Evolutionary conservation across 352 stramenopile species (phyloP), one percentile per base, ranked within the genome.

Genomic region (Globisporangium alternatum): DNA sequence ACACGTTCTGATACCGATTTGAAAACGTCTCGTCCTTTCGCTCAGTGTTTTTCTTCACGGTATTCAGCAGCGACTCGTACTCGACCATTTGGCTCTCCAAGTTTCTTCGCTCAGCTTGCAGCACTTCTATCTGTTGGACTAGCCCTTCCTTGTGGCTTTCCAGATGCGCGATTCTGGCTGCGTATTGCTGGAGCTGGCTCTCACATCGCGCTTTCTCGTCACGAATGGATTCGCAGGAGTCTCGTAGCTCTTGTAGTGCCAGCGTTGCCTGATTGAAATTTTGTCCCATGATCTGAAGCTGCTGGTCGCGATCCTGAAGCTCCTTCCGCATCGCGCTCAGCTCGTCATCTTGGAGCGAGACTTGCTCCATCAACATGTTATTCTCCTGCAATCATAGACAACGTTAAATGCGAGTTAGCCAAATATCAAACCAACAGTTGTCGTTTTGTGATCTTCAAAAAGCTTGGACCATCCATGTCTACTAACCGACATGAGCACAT

Each of bases 291-390:
- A 78, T 55, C 17, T 80, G 63, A n/a, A 94, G 60, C 48, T 92
- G 85, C n/a, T 84, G 62, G 30, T 94, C 85, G 3, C 82, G 75
- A 28, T 91, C 81, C 15, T 53, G 58, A 3, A 92, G 65, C 33
- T 92, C 81, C 35, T 88, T 88, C 56, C 81, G 88, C 58, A 90
- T 78, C 0, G 68, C 67, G 0, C 64, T 74, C 35, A 94, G 72
- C 48, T 94, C 85, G 28, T 86, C 77, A 19, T 92, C 85, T 62
- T 92, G 83, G 2, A 94, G 69, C 2, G 85, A 90, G 1, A 91
- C 72, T 73, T 94, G 85, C 47, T 94, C 85, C 78, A 91, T 90
- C 28, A 94, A 61, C 75, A 90, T 81, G 33, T 75, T 88, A 52
- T 94, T 94, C 64, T 94, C 85, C 79, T 86, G 35, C 19, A 6